These are phyloP conservation scores for Pseudopediastrum boryanum DNA, from an alignment of 139 green algal species.

Conservation along the genomic window DNA sequence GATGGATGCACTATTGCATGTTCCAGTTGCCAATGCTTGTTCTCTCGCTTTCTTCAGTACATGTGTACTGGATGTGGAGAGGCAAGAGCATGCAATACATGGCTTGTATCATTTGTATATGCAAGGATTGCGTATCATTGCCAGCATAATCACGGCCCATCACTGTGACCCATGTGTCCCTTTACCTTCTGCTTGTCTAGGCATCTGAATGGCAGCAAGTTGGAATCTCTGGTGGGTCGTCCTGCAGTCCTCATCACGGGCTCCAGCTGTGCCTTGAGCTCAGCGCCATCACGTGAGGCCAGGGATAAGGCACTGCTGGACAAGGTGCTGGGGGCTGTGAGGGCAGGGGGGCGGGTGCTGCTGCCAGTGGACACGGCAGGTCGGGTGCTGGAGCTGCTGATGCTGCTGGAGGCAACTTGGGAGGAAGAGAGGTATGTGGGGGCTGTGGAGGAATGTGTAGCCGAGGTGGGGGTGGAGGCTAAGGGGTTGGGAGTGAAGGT, in stretches of 20 bases:
- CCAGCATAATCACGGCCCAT: not conserved
- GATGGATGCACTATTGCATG: too few species aligned
- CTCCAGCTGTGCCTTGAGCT: conserved; percentile 50
- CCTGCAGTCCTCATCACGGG: conserved; percentile 84
- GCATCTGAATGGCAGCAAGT: conserved; percentile 67
- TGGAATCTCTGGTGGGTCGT: conserved; percentile 59
- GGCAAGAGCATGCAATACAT: too few species aligned
- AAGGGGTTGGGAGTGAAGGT: too few species aligned
- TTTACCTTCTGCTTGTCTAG: conserved; percentile 29
- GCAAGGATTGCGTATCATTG: not conserved
- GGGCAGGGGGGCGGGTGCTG: conserved; percentile 76
- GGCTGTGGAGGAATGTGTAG: too few species aligned
- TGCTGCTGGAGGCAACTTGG: conserved; percentile 87
- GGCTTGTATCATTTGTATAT: not conserved
- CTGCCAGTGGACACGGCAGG: conserved; percentile 89
- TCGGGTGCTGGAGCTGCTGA: conserved; percentile 88
- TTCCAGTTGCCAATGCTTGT: too few species aligned
- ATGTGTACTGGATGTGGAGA: too few species aligned
- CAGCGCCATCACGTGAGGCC: conserved; percentile 7
- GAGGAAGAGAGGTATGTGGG: too few species aligned
- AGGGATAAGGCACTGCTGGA: conserved; percentile 43
- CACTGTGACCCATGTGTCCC: not conserved
- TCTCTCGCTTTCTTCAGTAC: too few species aligned
- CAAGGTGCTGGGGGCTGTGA: conserved; percentile 18
- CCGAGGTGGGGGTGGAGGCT: too few species aligned